Percentiles rank a stretch among this genome's conserved stretches.
Conservation (phyloP, 257 asterid genomes). For the Ligustrum vulgare region DNA sequence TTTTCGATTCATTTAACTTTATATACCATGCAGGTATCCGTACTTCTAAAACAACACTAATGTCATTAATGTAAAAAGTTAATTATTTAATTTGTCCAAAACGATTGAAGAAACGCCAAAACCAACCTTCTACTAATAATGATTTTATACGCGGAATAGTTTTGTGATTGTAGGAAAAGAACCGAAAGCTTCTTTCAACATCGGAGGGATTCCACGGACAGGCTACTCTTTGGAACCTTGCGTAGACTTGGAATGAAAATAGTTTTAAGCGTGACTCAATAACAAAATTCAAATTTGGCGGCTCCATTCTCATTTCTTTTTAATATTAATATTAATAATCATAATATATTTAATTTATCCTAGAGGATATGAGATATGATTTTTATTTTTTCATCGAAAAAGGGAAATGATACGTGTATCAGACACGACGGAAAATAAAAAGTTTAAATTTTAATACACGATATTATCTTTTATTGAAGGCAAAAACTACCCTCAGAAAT, state of each 20-base stretch:
- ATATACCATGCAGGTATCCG: too few species aligned
- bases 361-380: too few species aligned
- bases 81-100: too few species aligned
- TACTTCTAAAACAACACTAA: too few species aligned
- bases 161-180: background rate
- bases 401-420: too few species aligned
- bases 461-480: background rate
- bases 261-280: conserved; percentile 26
- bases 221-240: conserved; percentile 21
- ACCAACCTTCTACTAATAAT: background rate
- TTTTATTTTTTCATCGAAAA: too few species aligned
- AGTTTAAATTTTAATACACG: background rate
- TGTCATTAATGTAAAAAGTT: too few species aligned
- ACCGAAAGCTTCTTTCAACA: background rate
- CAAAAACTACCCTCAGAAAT: background rate
- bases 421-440: too few species aligned
- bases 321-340: too few species aligned
- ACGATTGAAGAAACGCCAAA: background rate
- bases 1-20: too few species aligned
- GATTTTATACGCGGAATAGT: background rate
- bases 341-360: too few species aligned
- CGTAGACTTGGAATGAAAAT: conserved; percentile 19
- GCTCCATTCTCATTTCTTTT: conserved; percentile 15
- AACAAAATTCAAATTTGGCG: background rate
- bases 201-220: background rate